Conservation (phyloP, 352 stramenopile genomes). For the Globisporangium echinulatum region DNA sequence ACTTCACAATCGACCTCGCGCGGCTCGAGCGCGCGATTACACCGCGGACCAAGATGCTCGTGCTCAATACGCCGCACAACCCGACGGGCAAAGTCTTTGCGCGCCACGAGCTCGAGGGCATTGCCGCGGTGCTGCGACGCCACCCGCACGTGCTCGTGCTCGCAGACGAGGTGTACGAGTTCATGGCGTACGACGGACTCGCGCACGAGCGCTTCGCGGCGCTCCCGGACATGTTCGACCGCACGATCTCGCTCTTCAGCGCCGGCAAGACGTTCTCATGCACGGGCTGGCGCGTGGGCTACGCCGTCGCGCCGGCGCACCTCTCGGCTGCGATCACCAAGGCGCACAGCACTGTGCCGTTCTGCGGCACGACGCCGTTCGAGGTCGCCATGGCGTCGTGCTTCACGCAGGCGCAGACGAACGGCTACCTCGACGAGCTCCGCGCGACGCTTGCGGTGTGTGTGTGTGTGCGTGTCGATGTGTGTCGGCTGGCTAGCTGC, state of each 20-base stretch:
- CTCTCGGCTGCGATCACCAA: conserved; percentile 61
- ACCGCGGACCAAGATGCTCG: conserved; percentile 89
- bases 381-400: conserved; percentile 90
- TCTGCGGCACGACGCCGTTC: conserved; percentile 93
- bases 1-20: conserved; percentile 82
- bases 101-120: conserved; percentile 87
- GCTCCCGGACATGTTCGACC: conserved; percentile 81
- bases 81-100: conserved; percentile 98
- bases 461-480: neutral
- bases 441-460: conserved; percentile 45
- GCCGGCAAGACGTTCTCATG: conserved; percentile 92
- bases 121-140: conserved; percentile 78
- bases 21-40: conserved; percentile 85
- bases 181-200: conserved; percentile 89
- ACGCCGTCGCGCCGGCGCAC: conserved; percentile 58
- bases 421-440: conserved; percentile 80
- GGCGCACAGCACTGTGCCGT: conserved; percentile 83
- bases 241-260: conserved; percentile 91
- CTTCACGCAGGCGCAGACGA: conserved; percentile 84
- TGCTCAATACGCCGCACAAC: conserved; percentile 99
- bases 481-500: neutral
- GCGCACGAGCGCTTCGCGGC: conserved; percentile 62
- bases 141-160: conserved; percentile 91
- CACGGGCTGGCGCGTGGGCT: conserved; percentile 91
- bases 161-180: conserved; percentile 98